phyloP scores from a whole-genome alignment of 768 basidiomycete species.

The Suillus subluteus region DNA sequence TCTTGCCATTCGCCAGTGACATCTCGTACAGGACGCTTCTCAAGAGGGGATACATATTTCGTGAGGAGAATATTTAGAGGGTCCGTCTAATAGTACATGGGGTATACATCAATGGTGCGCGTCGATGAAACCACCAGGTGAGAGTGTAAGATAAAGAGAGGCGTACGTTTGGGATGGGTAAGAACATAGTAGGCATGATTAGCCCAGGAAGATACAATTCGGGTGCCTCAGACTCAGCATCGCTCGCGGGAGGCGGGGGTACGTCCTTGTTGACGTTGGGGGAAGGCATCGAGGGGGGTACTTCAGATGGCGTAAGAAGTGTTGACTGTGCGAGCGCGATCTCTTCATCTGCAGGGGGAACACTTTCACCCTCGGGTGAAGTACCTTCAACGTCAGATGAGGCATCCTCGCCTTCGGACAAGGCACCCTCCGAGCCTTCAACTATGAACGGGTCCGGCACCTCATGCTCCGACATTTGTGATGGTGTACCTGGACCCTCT shows the following conservation, averaged over 20 bases:
- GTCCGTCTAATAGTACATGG: slow-evolving; percentile 69
- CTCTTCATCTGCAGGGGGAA: slow-evolving; percentile 37
- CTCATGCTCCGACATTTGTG: slow-evolving; percentile 46
- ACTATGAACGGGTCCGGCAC: slow-evolving; percentile 65
- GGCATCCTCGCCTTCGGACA: slow-evolving; percentile 33
- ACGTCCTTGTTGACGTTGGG: slow-evolving; percentile 58
- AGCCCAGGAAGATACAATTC: slow-evolving; percentile 72
- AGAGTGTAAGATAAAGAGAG: slow-evolving; percentile 48
- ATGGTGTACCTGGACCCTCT: slow-evolving; percentile 12
- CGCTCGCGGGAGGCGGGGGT: slow-evolving; percentile 46
- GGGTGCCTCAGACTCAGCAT: slow-evolving; percentile 52
- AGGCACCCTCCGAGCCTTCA: slow-evolving; percentile 53
- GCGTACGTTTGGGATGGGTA: slow-evolving; percentile 91
- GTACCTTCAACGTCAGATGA: slow-evolving; percentile 25
- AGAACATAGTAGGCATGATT: slow-evolving; percentile 75
- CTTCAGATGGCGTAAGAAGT: slow-evolving; percentile 21
- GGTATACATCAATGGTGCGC: slow-evolving; percentile 38
- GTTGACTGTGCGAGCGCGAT: slow-evolving; percentile 43
- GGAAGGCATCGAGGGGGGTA: slow-evolving; percentile 23
- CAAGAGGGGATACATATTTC: slow-evolving; percentile 81
- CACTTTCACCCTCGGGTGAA: slow-evolving; percentile 24
- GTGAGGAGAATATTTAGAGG: slow-evolving; percentile 79
- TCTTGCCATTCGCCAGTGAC: slow-evolving; percentile 73
- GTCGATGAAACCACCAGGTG: slow-evolving; percentile 63
- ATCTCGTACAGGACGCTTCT: slow-evolving; percentile 75